A percentile compares a stretch with the other conserved stretches of the same genome.
Evolutionary conservation across 352 stramenopile species (phyloP).

Genomic region (Phytophthora lateralis): DNA sequence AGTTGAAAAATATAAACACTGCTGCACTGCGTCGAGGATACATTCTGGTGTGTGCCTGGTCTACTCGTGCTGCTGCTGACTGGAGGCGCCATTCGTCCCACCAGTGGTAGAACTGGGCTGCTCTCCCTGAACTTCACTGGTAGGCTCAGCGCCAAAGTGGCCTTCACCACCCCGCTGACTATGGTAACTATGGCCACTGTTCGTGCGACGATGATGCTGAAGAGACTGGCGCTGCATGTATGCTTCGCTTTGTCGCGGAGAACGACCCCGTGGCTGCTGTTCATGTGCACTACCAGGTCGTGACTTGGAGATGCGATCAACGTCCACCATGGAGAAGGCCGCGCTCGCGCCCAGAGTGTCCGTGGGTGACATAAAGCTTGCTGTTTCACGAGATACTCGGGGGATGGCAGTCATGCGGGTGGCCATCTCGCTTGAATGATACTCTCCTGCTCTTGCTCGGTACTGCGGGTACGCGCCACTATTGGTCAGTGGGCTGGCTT

Average conservation of each 20-base stretch:
- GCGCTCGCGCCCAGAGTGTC: conserved; percentile 29
- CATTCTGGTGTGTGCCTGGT: conserved; percentile 1
- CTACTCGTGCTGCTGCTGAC: conserved; percentile 24
- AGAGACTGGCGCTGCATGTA: conserved; percentile 21
- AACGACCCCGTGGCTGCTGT: conserved; percentile 19
- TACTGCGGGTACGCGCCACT: conserved; percentile 30
- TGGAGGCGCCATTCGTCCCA: conserved; percentile 1
- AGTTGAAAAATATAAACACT: conserved; percentile 14
- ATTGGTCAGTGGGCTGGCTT: conserved; percentile 24
- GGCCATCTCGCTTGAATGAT: conserved; percentile 7
- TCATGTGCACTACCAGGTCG: conserved; percentile 26
- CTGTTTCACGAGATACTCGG: conserved; percentile 31
- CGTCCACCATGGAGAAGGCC: conserved; percentile 71
- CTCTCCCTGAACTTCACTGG: conserved; percentile 20
- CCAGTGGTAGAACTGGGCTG: conserved; percentile 1
- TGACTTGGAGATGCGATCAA: conserved; percentile 52
- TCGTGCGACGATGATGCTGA: conserved; percentile 18
- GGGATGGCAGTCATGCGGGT: conserved; percentile 6
- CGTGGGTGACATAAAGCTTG: conserved; percentile 31
- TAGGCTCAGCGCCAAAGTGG: conserved; percentile 19
- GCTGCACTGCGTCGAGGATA: conserved; percentile 12
- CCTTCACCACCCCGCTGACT: conserved; percentile 22
- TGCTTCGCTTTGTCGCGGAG: conserved; percentile 24
- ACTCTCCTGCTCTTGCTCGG: conserved; percentile 25
- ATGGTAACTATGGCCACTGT: conserved; percentile 32